These are phyloP conservation scores for Flaveria brownii DNA, from an alignment of 129 eudicot genomes.

Conservation along the genomic window DNA sequence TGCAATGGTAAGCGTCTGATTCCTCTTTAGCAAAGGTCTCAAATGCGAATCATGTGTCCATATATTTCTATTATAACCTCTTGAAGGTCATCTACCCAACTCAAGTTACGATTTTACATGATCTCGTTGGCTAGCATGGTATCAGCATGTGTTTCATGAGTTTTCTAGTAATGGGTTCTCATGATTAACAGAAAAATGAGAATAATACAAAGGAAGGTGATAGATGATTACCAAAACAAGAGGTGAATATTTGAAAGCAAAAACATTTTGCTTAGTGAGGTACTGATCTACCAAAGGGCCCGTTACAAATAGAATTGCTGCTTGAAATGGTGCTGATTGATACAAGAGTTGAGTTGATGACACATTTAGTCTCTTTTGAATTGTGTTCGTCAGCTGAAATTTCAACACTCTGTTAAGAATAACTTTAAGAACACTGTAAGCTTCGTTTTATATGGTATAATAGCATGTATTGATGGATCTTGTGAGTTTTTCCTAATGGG, in stretches of 20 bases:
- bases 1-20: no score
- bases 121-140: no score
- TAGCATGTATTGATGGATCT: no score
- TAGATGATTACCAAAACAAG: conserved; percentile 59
- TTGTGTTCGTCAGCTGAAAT: conserved; percentile 90
- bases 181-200: not conserved
- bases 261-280: conserved; percentile 82
- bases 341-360: conserved; percentile 90
- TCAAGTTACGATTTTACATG: no score
- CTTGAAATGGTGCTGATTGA: conserved; percentile 96
- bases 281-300: conserved; percentile 87
- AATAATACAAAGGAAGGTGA: conserved; percentile 7
- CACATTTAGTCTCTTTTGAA: conserved; percentile 85
- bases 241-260: conserved; percentile 81
- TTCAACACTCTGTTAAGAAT: conserved; percentile 25
- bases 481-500: no score
- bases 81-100: no score
- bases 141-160: no score
- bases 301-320: conserved; percentile 73
- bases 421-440: not conserved
- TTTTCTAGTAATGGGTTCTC: no score
- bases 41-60: no score
- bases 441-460: no score
- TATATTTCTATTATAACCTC: no score
- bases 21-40: no score